Evolutionary conservation across 1,284 basidiomycete genomes (phyloP).

Genomic region (Leccinum angustisporum): DNA sequence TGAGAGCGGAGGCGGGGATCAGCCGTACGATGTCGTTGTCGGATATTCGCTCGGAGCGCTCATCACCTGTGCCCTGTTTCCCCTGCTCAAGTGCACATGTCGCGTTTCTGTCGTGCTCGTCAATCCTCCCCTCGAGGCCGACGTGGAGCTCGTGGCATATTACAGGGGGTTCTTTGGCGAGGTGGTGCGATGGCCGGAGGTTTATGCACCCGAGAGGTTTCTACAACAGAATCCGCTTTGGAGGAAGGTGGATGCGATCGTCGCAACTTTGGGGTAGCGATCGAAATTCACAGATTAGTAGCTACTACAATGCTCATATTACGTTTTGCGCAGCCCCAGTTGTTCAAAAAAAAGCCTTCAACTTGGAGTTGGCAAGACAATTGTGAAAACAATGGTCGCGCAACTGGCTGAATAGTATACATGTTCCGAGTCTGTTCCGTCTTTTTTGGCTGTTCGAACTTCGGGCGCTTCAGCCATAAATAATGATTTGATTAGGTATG

Average conservation of each 20-base stretch:
- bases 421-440: too few species aligned
- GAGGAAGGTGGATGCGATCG: conserved; percentile 2
- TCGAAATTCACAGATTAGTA: too few species aligned
- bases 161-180: not conserved
- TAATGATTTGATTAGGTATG: too few species aligned
- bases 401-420: too few species aligned
- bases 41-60: conserved; percentile 26
- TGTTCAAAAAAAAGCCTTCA: too few species aligned
- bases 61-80: conserved; percentile 7
- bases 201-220: not conserved
- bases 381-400: too few species aligned
- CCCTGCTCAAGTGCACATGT: conserved; percentile 3
- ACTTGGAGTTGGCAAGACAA: too few species aligned
- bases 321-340: too few species aligned
- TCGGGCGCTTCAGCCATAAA: too few species aligned
- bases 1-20: not conserved
- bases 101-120: conserved; percentile 13
- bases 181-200: not conserved
- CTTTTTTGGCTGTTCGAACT: too few species aligned
- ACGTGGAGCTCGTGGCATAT: not conserved
- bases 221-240: not conserved
- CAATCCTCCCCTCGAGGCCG: conserved; percentile 17
- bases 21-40: conserved; percentile 10
- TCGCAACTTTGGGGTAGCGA: not conserved
- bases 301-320: too few species aligned